Evolutionary conservation across 139 green algal species (phyloP), one percentile per base, ranked within the genome.

Genomic region (Yamagishiella unicocca): DNA sequence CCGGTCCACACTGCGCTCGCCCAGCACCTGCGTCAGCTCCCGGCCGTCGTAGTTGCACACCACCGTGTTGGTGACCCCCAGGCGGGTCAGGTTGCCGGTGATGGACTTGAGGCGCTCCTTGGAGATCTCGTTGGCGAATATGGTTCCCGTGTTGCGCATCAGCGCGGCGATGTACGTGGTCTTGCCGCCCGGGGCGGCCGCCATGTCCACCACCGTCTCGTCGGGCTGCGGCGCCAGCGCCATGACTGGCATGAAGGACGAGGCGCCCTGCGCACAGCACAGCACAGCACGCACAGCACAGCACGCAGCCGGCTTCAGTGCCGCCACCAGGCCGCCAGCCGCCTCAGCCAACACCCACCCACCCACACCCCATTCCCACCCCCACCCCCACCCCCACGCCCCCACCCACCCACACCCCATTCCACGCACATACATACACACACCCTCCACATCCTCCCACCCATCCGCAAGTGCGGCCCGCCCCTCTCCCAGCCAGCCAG

Each of bases 61-160:
- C 27, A 99, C 85, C 2, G 95, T 88, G 87, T 99, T 99, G 76
- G 95, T 99, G n/a, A 98, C 96, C 24, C 98, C 98, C 95, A 99
- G 95, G 87, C 98, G 95, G 50, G 98, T 95, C 45, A 99, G 90
- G 93, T 99, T 99, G 84, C 94, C 90, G 33, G 79, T 85, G 58
- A 99, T 91, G 53, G 93, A 97, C 71, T 96, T 96, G n/a, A 99
- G 93, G n/a, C 98, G 95, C 67, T 96, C 90, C 62, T 94, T 92
- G 90, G 98, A 98, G 70, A 99, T 93, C 92, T 99, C 98, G 85
- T 99, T 99, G 43, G 98, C 98, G 87, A 98, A 99, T 38, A 99
- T 88, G 64, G 93, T 95, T 84, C 97, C 94, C 55, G 94, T 98
- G 94, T 99, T 99, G 64, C 93, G 92, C 97, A 99, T 98, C 53